Evolutionary conservation across 2,329 filamentous ascomycete species (phyloP).

Genomic region (Arthrobotrys megalospora): DNA sequence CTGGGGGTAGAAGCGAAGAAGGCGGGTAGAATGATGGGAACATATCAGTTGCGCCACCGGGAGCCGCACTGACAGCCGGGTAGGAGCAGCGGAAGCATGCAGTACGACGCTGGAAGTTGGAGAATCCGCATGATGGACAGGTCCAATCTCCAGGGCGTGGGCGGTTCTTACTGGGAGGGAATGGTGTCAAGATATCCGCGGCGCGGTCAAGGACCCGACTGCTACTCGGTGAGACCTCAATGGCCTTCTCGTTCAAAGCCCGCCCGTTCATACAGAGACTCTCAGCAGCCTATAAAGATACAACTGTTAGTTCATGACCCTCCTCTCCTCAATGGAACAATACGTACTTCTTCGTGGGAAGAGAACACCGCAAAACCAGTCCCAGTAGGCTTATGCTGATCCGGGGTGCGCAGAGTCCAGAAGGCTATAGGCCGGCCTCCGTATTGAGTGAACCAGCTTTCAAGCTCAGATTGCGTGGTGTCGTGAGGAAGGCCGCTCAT

Average conservation of each 20-base stretch:
- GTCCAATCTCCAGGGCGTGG: slow-evolving; percentile 98
- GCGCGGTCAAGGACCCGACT: slow-evolving; percentile 95
- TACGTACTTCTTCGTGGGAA: slow-evolving; percentile 91
- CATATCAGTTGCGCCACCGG: slow-evolving; percentile 77
- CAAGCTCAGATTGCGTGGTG: slow-evolving; percentile 97
- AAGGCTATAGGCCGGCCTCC: slow-evolving; percentile 98
- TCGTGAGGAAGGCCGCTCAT: slow-evolving; percentile 98
- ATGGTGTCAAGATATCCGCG: slow-evolving; percentile 94
- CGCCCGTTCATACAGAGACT: slow-evolving; percentile 99
- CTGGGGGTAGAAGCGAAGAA: slow-evolving; percentile 80
- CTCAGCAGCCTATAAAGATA: slow-evolving; percentile 81
- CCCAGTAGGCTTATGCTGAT: slow-evolving; percentile 99
- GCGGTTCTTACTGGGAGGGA: slow-evolving; percentile 98
- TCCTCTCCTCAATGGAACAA: slow-evolving; percentile 67
- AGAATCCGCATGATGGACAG: slow-evolving; percentile 98
- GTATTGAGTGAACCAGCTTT: slow-evolving; percentile 99
- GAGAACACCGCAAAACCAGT: slow-evolving; percentile 99
- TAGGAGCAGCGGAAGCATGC: slow-evolving; percentile 99
- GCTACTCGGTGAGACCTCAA: slow-evolving; percentile 98
- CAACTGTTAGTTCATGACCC: slow-evolving; percentile 40
- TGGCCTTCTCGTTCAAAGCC: slow-evolving; percentile 97
- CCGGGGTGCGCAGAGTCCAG: slow-evolving; percentile 96
- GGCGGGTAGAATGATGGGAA: slow-evolving; percentile 79
- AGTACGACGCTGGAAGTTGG: slow-evolving; percentile 98
- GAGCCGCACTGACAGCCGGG: slow-evolving; percentile 88